Conservation (phyloP, 306 rosid genomes). For the Vigna radiata region DNA sequence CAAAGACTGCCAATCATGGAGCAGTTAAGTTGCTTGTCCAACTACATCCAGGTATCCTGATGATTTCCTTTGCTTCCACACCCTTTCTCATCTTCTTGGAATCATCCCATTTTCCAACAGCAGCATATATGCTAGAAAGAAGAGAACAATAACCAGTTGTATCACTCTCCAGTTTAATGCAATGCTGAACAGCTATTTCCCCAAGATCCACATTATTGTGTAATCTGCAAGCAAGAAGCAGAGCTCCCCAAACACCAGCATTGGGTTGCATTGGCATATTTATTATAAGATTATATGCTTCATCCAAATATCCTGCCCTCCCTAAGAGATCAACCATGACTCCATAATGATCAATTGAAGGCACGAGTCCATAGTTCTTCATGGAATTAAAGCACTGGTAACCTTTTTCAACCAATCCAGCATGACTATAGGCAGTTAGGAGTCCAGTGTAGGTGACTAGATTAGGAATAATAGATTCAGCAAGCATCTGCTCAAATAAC, state of each 20-base stretch:
- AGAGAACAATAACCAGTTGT: conserved; percentile 62
- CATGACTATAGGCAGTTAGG: conserved; percentile 74
- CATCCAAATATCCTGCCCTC: conserved; percentile 66
- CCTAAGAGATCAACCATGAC: conserved; percentile 78
- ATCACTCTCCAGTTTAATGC: conserved; percentile 65
- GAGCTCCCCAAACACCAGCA: conserved; percentile 74
- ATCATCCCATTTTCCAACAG: conserved; percentile 66
- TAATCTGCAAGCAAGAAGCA: conserved; percentile 71
- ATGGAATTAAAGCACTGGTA: conserved; percentile 66
- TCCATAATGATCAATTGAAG: conserved; percentile 70
- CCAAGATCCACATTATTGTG: conserved; percentile 65
- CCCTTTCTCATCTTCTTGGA: conserved; percentile 54
- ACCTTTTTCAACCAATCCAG: conserved; percentile 77
- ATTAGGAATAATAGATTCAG: conserved; percentile 59
- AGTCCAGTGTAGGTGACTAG: conserved; percentile 67
- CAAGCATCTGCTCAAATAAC: conserved; percentile 69
- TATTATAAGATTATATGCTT: conserved; percentile 64
- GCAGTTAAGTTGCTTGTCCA: conserved; percentile 51
- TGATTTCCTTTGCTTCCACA: conserved; percentile 46
- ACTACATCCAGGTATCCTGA: conserved; percentile 70
- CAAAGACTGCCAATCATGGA: conserved; percentile 12
- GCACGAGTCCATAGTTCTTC: conserved; percentile 58
- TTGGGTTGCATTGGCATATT: conserved; percentile 71
- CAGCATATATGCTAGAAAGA: conserved; percentile 65
- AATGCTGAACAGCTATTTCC: conserved; percentile 68